Evolutionary conservation across 345 rosid species (phyloP), one percentile per base, ranked within the genome.

Genomic region (Bruguiera parviflora): DNA sequence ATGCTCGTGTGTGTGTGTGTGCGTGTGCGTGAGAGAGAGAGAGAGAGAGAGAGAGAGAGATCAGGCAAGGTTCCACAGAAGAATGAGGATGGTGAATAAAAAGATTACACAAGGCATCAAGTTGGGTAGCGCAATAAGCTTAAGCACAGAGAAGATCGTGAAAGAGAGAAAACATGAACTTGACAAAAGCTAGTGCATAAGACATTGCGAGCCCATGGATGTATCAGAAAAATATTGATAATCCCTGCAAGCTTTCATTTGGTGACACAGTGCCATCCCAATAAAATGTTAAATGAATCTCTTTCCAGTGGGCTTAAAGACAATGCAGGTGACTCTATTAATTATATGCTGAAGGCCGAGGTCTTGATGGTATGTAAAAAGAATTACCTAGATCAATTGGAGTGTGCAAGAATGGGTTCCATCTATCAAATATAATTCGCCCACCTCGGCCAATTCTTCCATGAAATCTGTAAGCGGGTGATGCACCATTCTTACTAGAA

Each of bases 401-500:
- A 49, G 92, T 68, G 21, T 85, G 93, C 81, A 84, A 81, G 46
- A 92, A 86, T 65, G 91, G 97, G 80, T 90, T 92, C 97, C 98
- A 92, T 84, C 99, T 83, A 68, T 95, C 98, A 69, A 92, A 95
- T 20, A 95, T 71, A 24, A 92, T 90, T 22, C 99, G 84, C 16
- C 98, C 98, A 75, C 99, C 99, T 3, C 99, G 92, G 4, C 99
- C 98, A 49, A 95, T 86, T 78, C 99, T 90, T 73, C 99, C 99
- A 18, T 77, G 89, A 68, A 86, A 90, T 81, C 83, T 87, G 25
- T 76, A 77, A 35, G 81, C 77, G 29, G 72, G 43, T 5, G 85
- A 58, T 1, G 75, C 47, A 62, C 81, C 80, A 72, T 73, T 84
- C 74, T 74, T 82, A 15, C 77, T 65, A 1, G 84, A 61, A 37